A percentile compares a stretch with the other conserved stretches of the same genome.
phyloP scores from a whole-genome alignment of 2,329 filamentous ascomycete genomes.

The Fusarium continuum region DNA sequence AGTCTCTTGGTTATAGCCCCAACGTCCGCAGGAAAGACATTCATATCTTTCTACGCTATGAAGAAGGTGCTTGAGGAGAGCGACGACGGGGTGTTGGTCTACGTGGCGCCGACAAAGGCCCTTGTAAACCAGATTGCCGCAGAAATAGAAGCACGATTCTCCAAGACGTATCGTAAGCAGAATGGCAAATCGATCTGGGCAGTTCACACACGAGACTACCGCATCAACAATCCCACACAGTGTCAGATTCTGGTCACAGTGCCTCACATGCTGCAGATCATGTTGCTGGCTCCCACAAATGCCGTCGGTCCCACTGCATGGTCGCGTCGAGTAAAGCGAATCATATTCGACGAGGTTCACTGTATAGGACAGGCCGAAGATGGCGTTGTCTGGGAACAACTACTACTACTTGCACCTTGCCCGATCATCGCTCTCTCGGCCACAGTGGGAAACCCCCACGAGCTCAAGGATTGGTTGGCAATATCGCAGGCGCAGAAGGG shows the following conservation, averaged over 20 bases:
- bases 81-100: slow-evolving; percentile 77
- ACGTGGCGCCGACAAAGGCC: slow-evolving; percentile 83
- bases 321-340: slow-evolving; percentile 74
- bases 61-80: slow-evolving; percentile 74
- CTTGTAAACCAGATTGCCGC: slow-evolving; percentile 86
- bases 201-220: slow-evolving; percentile 79
- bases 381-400: slow-evolving; percentile 80
- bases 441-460: slow-evolving; percentile 78
- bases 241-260: slow-evolving; percentile 83
- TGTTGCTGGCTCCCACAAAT: slow-evolving; percentile 74
- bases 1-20: slow-evolving; percentile 81
- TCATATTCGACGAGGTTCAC: slow-evolving; percentile 86
- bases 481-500: slow-evolving; percentile 71
- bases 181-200: slow-evolving; percentile 77
- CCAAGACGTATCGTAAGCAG: slow-evolving; percentile 68
- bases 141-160: slow-evolving; percentile 78
- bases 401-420: slow-evolving; percentile 77
- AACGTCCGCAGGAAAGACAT: slow-evolving; percentile 83
- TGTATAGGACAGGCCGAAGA: slow-evolving; percentile 81
- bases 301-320: slow-evolving; percentile 65
- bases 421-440: slow-evolving; percentile 83
- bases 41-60: slow-evolving; percentile 88
- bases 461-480: slow-evolving; percentile 75
- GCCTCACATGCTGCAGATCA: slow-evolving; percentile 80
- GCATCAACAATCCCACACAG: slow-evolving; percentile 75